Percentiles rank a stretch among this genome's conserved stretches.
Conservation (phyloP, 2,329 filamentous ascomycete species). For the Fusarium brachygibbosum region DNA sequence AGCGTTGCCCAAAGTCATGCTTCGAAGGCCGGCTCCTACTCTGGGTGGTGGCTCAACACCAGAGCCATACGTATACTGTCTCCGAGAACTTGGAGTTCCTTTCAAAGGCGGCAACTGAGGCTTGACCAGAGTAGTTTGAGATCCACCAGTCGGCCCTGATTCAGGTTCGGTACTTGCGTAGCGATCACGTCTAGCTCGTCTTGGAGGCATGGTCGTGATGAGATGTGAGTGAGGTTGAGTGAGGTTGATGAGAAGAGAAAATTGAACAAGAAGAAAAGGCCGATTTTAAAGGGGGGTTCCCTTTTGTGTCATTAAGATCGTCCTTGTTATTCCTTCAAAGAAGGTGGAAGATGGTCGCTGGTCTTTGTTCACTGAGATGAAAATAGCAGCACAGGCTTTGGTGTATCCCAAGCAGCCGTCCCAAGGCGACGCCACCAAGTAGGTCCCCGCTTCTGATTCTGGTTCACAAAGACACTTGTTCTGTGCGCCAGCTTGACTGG, state of each 20-base stretch:
- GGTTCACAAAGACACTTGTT: conserved; percentile 26
- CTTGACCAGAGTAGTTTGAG: conserved; percentile 26
- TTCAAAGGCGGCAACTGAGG: conserved; percentile 44
- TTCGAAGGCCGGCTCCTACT: conserved; percentile 40
- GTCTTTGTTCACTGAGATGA: conserved; percentile 38
- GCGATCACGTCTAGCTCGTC: conserved; percentile 39
- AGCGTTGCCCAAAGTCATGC: conserved; percentile 49
- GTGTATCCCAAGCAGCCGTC: conserved; percentile 17
- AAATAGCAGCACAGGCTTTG: conserved; percentile 38
- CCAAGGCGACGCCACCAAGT: conserved; percentile 10
- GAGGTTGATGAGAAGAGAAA: conserved; percentile 8
- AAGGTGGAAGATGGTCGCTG: conserved; percentile 1
- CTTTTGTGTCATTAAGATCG: conserved; percentile 44
- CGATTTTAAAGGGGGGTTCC: conserved; percentile 8
- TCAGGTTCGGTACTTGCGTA: conserved; percentile 42
- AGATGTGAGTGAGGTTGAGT: background rate
- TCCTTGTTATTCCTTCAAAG: conserved; percentile 12
- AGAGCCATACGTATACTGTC: conserved; percentile 57
- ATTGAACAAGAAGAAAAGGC: conserved; percentile 14
- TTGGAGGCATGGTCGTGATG: conserved; percentile 44
- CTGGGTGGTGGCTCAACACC: conserved; percentile 53
- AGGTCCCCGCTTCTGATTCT: conserved; percentile 11
- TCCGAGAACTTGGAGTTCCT: conserved; percentile 54
- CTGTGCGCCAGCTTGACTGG: conserved; percentile 31
- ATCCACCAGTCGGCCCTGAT: conserved; percentile 12